Evolutionary conservation across 192 early-diverging fungal genomes (phyloP).

Genomic region (Dissophora ornata): DNA sequence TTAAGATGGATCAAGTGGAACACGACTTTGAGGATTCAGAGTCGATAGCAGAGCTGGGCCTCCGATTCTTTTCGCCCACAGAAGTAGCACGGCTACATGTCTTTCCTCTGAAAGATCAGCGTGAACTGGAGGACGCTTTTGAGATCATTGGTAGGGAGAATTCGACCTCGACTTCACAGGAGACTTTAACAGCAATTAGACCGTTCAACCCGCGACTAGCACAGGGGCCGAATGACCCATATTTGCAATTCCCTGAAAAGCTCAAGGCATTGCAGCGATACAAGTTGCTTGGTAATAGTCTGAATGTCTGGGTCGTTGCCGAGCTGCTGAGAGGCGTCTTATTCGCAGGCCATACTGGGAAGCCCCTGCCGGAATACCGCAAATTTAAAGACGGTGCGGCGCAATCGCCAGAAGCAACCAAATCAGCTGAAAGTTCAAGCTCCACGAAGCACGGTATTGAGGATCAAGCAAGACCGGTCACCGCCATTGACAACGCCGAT

Average conservation of each 20-base stretch:
- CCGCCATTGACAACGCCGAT: too few relatives aligned
- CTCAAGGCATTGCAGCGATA: conserved; percentile 77
- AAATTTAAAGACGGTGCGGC: neutral
- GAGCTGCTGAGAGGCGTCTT: conserved; percentile 78
- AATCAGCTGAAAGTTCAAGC: too few relatives aligned
- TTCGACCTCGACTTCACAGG: neutral
- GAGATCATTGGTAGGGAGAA: neutral
- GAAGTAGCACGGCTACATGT: conserved; percentile 86
- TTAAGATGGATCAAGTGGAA: conserved; percentile 69
- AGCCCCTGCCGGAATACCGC: conserved; percentile 22
- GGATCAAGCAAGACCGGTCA: neutral
- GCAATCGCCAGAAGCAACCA: neutral
- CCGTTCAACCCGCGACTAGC: conserved; percentile 38
- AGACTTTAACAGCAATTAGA: conserved; percentile 14
- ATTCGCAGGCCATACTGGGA: conserved; percentile 53
- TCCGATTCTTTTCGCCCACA: conserved; percentile 85
- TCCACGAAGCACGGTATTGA: conserved; percentile 3
- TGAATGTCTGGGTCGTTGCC: conserved; percentile 86
- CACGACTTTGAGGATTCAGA: conserved; percentile 75
- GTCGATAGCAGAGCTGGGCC: conserved; percentile 72
- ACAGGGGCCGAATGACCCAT: conserved; percentile 15
- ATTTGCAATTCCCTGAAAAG: conserved; percentile 73
- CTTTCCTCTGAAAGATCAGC: conserved; percentile 67
- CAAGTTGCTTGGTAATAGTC: conserved; percentile 86
- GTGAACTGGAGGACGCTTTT: neutral